Evolutionary conservation across 768 basidiomycete species (phyloP).

Genomic region (Suillus fuscotomentosus): DNA sequence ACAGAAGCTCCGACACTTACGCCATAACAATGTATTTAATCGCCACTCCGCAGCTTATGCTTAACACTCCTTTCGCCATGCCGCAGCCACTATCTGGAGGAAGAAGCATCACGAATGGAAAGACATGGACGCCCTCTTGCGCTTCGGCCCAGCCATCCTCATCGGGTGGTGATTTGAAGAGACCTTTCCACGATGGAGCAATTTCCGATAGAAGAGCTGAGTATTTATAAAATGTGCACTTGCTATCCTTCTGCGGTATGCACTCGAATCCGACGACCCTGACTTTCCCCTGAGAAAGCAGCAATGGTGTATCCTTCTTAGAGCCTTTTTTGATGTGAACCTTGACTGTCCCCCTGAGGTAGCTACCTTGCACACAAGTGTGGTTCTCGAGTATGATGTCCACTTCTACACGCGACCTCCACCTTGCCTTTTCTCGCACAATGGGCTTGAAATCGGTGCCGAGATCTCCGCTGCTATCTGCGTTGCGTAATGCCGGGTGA

Average conservation of each 20-base stretch:
- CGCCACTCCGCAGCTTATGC: slow-evolving; percentile 54
- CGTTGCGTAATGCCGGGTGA: slow-evolving; percentile 14
- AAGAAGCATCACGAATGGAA: slow-evolving; percentile 75
- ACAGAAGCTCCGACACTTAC: slow-evolving; percentile 41
- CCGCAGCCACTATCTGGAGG: slow-evolving; percentile 54
- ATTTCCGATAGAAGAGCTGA: slow-evolving; percentile 52
- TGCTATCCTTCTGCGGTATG: slow-evolving; percentile 50
- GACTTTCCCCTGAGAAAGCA: slow-evolving; percentile 74
- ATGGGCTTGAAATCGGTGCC: slow-evolving; percentile 29
- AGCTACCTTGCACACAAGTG: slow-evolving; percentile 76
- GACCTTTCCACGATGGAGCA: slow-evolving; percentile 40
- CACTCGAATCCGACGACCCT: slow-evolving; percentile 86
- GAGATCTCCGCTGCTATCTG: slow-evolving; percentile 7
- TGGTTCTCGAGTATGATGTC: slow-evolving; percentile 79
- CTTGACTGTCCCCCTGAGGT: slow-evolving; percentile 67
- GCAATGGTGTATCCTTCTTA: slow-evolving; percentile 55
- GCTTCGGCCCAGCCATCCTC: slow-evolving; percentile 62
- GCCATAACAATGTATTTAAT: slow-evolving; percentile 81
- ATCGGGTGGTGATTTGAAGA: slow-evolving; percentile 48
- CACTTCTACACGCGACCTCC: slow-evolving; percentile 74
- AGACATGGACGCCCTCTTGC: slow-evolving; percentile 60
- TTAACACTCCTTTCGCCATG: slow-evolving; percentile 55
- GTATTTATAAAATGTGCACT: slow-evolving; percentile 82
- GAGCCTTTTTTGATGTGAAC: slow-evolving; percentile 57
- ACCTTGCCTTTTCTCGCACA: slow-evolving; percentile 68